These are phyloP conservation scores for Medicago lupulina DNA, from an alignment of 306 rosid species.

Conservation along the genomic window DNA sequence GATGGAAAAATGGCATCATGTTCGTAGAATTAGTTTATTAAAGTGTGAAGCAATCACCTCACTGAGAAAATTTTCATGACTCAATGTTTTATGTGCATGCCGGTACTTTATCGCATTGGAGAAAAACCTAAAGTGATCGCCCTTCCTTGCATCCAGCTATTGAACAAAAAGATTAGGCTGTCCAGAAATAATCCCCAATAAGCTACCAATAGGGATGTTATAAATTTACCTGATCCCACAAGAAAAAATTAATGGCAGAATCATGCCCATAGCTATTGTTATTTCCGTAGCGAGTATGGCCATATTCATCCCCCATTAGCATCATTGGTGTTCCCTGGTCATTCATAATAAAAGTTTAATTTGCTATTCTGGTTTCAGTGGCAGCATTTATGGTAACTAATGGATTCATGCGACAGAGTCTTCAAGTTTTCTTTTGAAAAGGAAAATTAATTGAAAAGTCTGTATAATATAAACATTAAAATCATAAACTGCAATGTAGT, in stretches of 20 bases:
- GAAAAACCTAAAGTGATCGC: slow-evolving; percentile 84
- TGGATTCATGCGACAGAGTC: slow-evolving; percentile 18
- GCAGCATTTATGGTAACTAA: slow-evolving; percentile 34
- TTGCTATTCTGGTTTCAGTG: slow-evolving; percentile 33
- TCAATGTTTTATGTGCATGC: slow-evolving; percentile 55
- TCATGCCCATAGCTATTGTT: slow-evolving; percentile 98
- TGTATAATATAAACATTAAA: background rate
- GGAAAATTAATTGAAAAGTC: slow-evolving; percentile 19
- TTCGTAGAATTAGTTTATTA: slow-evolving; percentile 20
- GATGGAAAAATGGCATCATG: background rate
- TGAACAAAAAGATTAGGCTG: slow-evolving; percentile 36
- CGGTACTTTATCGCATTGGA: slow-evolving; percentile 75
- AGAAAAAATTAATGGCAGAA: slow-evolving; percentile 74
- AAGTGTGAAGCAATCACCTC: slow-evolving; percentile 56
- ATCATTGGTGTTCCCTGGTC: slow-evolving; percentile 94
- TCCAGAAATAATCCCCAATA: slow-evolving; percentile 30
- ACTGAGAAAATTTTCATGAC: slow-evolving; percentile 69
- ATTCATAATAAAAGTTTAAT: slow-evolving; percentile 43
- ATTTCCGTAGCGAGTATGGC: slow-evolving; percentile 89
- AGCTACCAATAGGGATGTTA: slow-evolving; percentile 38
- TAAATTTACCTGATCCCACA: slow-evolving; percentile 73
- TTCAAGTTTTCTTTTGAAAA: slow-evolving; percentile 30
- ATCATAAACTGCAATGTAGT: slow-evolving; percentile 17
- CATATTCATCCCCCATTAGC: slow-evolving; percentile 98
- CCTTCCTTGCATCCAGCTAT: slow-evolving; percentile 72